phyloP scores from a whole-genome alignment of 768 basidiomycete species.

The Boletus sp. region DNA sequence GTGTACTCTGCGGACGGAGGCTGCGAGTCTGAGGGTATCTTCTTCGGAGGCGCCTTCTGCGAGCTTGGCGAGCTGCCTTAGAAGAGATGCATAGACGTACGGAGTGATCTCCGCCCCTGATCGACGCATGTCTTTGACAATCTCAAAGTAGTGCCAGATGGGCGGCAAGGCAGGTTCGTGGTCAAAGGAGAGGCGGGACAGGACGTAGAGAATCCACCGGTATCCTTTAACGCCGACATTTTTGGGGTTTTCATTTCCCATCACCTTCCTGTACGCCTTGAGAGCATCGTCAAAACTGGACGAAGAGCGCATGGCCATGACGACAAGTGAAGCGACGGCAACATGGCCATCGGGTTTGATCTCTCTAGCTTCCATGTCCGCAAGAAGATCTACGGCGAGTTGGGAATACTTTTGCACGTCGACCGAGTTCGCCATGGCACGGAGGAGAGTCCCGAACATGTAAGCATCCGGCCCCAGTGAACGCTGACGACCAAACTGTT shows the following conservation, averaged over 20 bases:
- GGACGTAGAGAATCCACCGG: slow-evolving; percentile 57
- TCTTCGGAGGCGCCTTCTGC: slow-evolving; percentile 32
- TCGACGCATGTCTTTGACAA: slow-evolving; percentile 76
- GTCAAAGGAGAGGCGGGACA: slow-evolving; percentile 55
- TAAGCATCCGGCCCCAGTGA: slow-evolving; percentile 45
- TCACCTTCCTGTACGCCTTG: slow-evolving; percentile 49
- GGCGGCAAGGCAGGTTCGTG: slow-evolving; percentile 38
- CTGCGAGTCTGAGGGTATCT: slow-evolving; percentile 36
- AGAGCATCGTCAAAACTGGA: slow-evolving; percentile 57
- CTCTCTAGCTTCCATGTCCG: slow-evolving; percentile 59
- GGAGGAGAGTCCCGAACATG: slow-evolving; percentile 54
- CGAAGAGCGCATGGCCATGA: slow-evolving; percentile 65
- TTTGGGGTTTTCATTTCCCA: slow-evolving; percentile 24
- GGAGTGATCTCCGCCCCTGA: slow-evolving; percentile 55
- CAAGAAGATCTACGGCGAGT: slow-evolving; percentile 48
- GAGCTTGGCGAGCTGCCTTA: slow-evolving; percentile 50
- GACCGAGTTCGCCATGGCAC: slow-evolving; percentile 43
- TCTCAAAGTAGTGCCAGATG: slow-evolving; percentile 61
- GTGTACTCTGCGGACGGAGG: slow-evolving; percentile 62
- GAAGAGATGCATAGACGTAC: slow-evolving; percentile 64
- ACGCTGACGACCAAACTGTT: slow-evolving; percentile 29
- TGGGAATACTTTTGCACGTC: slow-evolving; percentile 48
- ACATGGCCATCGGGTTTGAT: slow-evolving; percentile 44
- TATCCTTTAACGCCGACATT: slow-evolving; percentile 58
- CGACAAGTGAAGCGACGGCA: slow-evolving; percentile 49